Conservation (phyloP, 192 early-diverging fungal genomes). For the Mortierella antarctica region DNA sequence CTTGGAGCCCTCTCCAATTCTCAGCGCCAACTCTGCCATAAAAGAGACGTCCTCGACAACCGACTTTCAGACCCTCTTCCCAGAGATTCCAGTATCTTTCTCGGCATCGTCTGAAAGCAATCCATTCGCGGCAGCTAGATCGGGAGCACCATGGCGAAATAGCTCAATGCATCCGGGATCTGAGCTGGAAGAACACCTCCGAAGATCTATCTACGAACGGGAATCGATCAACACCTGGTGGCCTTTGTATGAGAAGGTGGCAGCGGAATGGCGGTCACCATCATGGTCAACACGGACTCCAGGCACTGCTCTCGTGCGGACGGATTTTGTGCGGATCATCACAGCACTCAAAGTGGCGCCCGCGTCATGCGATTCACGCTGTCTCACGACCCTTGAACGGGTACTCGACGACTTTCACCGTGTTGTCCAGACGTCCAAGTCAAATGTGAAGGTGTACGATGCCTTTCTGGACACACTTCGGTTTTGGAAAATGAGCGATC, state of each 20-base stretch:
- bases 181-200: slow-evolving; percentile 27
- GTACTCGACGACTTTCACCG: slow-evolving; percentile 41
- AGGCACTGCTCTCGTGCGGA: slow-evolving; percentile 8
- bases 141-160: slow-evolving; percentile 20
- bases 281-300: background rate
- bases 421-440: slow-evolving; percentile 17
- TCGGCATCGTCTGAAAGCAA: slow-evolving; percentile 5
- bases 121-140: background rate
- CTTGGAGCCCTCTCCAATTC: background rate
- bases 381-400: slow-evolving; percentile 13
- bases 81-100: slow-evolving; percentile 17
- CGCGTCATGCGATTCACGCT: background rate
- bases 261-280: slow-evolving; percentile 14
- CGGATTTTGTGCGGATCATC: slow-evolving; percentile 32
- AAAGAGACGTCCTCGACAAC: slow-evolving; percentile 6
- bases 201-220: slow-evolving; percentile 26
- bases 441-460: slow-evolving; percentile 34
- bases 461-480: slow-evolving; percentile 27
- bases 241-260: slow-evolving; percentile 32
- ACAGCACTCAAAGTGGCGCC: slow-evolving; percentile 19
- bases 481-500: slow-evolving; percentile 29
- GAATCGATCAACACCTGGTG: slow-evolving; percentile 37
- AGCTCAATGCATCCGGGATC: slow-evolving; percentile 15
- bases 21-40: background rate
- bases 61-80: slow-evolving; percentile 37